Percentiles rank a stretch among this genome's conserved stretches.
These are phyloP conservation scores for Sphaerobolus stellatus DNA, from an alignment of 1,284 basidiomycete genomes.

Conservation along the genomic window DNA sequence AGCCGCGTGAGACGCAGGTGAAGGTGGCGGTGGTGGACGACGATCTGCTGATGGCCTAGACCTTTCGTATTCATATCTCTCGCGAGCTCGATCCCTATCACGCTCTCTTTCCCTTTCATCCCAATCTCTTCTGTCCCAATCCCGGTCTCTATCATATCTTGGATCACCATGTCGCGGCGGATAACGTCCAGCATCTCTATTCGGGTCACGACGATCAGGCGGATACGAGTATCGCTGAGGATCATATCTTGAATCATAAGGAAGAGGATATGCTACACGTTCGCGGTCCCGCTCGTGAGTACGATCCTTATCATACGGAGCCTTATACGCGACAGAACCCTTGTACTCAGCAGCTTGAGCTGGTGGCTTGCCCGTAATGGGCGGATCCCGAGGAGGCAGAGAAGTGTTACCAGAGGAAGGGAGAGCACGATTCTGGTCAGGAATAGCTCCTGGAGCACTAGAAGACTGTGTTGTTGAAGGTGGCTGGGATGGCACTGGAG, in stretches of 20 bases:
- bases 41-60: conserved; percentile 4
- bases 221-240: conserved; percentile 1
- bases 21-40: background rate
- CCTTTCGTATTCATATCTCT: conserved; percentile 10
- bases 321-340: conserved; percentile 1
- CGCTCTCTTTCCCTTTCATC: conserved; percentile 11
- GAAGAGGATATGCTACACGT: conserved; percentile 2
- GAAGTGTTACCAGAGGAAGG: conserved; percentile 1
- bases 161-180: conserved; percentile 5
- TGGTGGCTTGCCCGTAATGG: background rate
- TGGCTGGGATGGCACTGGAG: background rate
- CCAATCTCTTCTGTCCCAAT: conserved; percentile 9
- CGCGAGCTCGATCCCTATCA: conserved; percentile 1
- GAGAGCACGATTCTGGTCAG: conserved; percentile 5
- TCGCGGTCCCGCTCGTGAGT: conserved; percentile 10
- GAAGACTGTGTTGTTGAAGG: background rate
- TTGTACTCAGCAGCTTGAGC: background rate
- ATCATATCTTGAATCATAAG: conserved; percentile 3
- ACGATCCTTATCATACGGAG: conserved; percentile 1
- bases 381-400: background rate
- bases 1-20: too few species aligned
- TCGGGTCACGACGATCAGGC: conserved; percentile 11
- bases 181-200: conserved; percentile 1
- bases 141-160: conserved; percentile 12
- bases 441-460: conserved; percentile 6